Base-by-base conservation (phyloP, 371 early-diverging fungal species). In the Coemansia sp. region DNA sequence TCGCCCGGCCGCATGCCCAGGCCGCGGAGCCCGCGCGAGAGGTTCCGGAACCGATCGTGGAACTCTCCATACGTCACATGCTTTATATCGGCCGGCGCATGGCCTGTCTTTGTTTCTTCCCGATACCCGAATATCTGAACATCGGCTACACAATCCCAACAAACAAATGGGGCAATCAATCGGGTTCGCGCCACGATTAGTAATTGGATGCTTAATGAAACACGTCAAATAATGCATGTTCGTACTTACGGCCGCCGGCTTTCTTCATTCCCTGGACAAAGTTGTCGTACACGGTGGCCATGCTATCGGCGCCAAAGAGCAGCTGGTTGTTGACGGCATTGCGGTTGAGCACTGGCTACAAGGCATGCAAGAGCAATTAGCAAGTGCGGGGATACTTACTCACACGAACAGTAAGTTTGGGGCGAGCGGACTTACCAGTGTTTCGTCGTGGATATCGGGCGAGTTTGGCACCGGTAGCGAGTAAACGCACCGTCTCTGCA, bases 1-100 rank as follows among this genome's bases (percentile, higher is more conserved):
- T 76, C 72, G 39, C 77, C 77, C 16, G 67, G 66, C 52, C 68
- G 77, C 62, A 76, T 42, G 7, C 77, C 77, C 2, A 76, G 69
- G 2, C 72, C 72, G 40, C 64, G 64, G 56, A 76, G 64, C n/a
- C 77, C 77, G 45, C 72, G 68, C 14, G 72, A 64, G 1, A 79
- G 68, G 59, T 65, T 63, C 31, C 72, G 68, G 56, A 71, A 66
- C 42, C 91, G 85, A 47, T 85, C 82, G 57, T 79, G 82, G 39
- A 91, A 84, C 76, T 91, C 82, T n/a, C 84, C 81, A 64, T 88
- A 92, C 0, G 89, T 86, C 66, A 86, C 71, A 92, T 93, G 94
- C 11, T 83, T 88, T 78, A 89, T 89, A 5, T 83, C 58, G 26
- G 64, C 63, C 1, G 48, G 16, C 14, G 27, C 10, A 42, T 18